Evolutionary conservation across 1,284 basidiomycete species (phyloP).

Genomic region (Gymnopus androsaceus): DNA sequence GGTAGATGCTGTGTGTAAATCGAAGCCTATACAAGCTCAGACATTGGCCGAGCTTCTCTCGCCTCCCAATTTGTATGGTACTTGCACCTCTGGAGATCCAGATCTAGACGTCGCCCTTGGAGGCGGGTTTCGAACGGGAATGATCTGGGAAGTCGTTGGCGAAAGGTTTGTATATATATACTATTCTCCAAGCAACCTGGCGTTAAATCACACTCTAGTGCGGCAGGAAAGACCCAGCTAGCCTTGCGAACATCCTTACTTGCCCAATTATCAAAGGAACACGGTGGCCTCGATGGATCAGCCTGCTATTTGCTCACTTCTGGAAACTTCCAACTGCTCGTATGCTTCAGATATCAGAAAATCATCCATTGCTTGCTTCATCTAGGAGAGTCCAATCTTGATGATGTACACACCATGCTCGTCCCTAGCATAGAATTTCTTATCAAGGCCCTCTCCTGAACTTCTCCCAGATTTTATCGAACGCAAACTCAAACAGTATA

Average conservation of each 20-base stretch:
- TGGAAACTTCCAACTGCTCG: constrained; percentile 71
- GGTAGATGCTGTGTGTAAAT: constrained; percentile 47
- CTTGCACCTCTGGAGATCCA: constrained; percentile 70
- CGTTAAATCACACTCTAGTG: constrained; percentile 45
- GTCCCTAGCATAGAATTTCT: constrained; percentile 65
- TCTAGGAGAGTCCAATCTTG: constrained; percentile 49
- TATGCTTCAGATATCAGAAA: constrained; percentile 54
- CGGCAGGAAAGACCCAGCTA: constrained; percentile 87
- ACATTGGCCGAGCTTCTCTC: constrained; percentile 38
- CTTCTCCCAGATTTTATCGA: constrained; percentile 63
- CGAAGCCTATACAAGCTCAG: constrained; percentile 34
- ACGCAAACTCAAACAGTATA: constrained; percentile 25
- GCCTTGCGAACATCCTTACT: constrained; percentile 77
- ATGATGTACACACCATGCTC: constrained; percentile 68
- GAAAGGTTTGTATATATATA: constrained; percentile 64
- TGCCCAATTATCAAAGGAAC: constrained; percentile 64
- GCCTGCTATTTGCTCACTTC: constrained; percentile 79
- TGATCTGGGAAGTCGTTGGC: constrained; percentile 84
- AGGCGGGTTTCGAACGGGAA: constrained; percentile 75
- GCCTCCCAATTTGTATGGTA: constrained; percentile 16
- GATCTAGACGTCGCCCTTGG: constrained; percentile 67
- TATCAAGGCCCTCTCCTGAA: constrained; percentile 63
- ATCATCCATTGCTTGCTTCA: constrained; percentile 50
- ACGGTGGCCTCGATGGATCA: constrained; percentile 58
- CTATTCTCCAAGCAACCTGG: constrained; percentile 8